These are phyloP conservation scores for Eucalyptus cloeziana DNA, from an alignment of 345 rosid genomes.

Conservation along the genomic window DNA sequence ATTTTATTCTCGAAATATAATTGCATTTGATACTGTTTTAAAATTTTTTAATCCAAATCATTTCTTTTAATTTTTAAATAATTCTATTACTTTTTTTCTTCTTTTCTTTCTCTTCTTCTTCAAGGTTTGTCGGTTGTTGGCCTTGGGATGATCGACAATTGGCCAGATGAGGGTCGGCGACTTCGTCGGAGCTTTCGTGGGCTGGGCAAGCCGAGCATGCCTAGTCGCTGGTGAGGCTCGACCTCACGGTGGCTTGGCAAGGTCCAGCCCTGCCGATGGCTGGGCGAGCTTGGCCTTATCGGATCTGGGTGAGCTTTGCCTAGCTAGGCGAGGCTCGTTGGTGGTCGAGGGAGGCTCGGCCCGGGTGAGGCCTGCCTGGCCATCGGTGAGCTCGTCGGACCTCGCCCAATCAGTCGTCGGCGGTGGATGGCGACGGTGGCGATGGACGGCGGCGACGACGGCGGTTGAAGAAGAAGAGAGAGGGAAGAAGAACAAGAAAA, in stretches of 20 bases:
- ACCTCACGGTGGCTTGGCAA: rapidly evolving
- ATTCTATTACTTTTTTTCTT: too few species aligned
- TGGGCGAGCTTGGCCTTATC: too few species aligned
- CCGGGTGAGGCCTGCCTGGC: rapidly evolving
- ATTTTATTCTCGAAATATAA: rapidly evolving
- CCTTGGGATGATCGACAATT: rapidly evolving
- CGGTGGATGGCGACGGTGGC: too few species aligned
- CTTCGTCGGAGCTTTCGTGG: rapidly evolving
- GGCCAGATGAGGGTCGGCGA: rapidly evolving
- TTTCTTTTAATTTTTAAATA: too few species aligned
- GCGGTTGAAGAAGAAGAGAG: too few species aligned
- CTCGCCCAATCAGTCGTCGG: rapidly evolving
- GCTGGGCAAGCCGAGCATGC: too few species aligned
- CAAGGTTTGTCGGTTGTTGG: rapidly evolving
- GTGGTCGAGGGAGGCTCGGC: too few species aligned
- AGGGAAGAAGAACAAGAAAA: too few species aligned
- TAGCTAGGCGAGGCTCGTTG: rapidly evolving
- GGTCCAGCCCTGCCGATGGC: rapidly evolving
- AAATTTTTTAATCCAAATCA: too few species aligned
- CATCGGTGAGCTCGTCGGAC: rapidly evolving
- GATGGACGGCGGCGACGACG: too few species aligned
- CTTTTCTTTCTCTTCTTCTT: too few species aligned
- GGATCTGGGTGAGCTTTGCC: too few species aligned
- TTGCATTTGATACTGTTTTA: rapidly evolving
- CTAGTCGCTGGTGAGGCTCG: rapidly evolving